Evolutionary conservation across 2,329 filamentous ascomycete genomes (phyloP).

Genomic region (Sclerotinia sclerotiorum): DNA sequence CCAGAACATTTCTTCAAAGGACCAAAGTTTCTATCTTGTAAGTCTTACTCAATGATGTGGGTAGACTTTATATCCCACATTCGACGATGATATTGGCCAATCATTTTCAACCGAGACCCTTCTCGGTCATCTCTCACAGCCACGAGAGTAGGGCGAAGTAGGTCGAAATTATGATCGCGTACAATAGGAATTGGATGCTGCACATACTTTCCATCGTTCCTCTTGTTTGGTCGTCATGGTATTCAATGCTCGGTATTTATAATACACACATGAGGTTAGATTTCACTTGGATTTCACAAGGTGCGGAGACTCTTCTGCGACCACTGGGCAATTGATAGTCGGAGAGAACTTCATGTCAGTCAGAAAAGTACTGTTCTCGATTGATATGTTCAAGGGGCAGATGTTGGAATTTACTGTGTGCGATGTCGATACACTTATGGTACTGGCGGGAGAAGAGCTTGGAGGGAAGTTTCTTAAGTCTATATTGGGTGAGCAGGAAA

Average conservation of each 20-base stretch:
- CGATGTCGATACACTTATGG: not conserved
- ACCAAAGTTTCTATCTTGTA: constrained; percentile 28
- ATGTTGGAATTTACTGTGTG: not conserved
- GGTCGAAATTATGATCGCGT: not conserved
- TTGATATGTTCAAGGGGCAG: constrained; percentile 11
- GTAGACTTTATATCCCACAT: constrained; percentile 29
- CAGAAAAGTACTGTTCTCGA: not conserved
- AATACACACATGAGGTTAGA: not conserved
- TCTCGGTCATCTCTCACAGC: not conserved
- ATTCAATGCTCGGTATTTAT: not conserved
- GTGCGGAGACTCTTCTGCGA: constrained; percentile 1
- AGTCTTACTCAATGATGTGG: constrained; percentile 28
- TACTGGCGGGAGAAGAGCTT: not conserved
- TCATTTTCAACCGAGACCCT: not conserved
- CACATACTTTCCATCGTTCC: not conserved
- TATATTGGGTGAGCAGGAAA: not conserved
- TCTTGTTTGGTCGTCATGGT: constrained; percentile 1
- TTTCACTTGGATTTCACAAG: not conserved
- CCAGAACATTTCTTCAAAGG: constrained; percentile 24
- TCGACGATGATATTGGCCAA: constrained; percentile 20
- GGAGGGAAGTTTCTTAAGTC: not conserved
- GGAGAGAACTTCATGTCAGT: not conserved
- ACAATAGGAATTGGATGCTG: not conserved
- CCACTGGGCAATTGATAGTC: constrained; percentile 2
- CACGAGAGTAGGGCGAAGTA: not conserved